Evolutionary conservation across 768 basidiomycete species (phyloP).

Genomic region (Paxillus involutus): DNA sequence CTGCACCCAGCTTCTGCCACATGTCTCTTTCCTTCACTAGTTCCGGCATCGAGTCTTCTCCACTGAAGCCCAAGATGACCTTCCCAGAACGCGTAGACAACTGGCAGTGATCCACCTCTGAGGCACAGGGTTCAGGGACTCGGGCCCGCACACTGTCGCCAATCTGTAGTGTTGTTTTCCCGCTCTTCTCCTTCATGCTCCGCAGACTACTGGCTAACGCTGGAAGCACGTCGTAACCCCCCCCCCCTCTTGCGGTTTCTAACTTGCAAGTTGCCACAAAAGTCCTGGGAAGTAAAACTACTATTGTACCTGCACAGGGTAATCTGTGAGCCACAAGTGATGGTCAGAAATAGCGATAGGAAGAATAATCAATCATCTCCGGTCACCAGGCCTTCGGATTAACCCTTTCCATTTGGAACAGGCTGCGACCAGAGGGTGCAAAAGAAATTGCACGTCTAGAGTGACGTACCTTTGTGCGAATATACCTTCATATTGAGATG

Average conservation of each 20-base stretch:
- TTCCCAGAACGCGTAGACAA: conserved; percentile 37
- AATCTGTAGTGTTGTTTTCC: background rate
- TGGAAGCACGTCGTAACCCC: conserved; percentile 42
- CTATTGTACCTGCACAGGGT: conserved; percentile 32
- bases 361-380: background rate
- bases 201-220: conserved; percentile 29
- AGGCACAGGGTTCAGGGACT: conserved; percentile 24
- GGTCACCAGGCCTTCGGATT: conserved; percentile 2
- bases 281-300: conserved; percentile 36
- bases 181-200: conserved; percentile 21
- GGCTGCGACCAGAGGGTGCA: conserved; percentile 13
- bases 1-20: conserved; percentile 38
- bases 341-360: background rate
- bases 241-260: too few species aligned
- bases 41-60: conserved; percentile 31
- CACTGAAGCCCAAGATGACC: conserved; percentile 44
- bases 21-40: conserved; percentile 32
- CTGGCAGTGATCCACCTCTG: conserved; percentile 38
- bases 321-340: background rate
- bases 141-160: background rate
- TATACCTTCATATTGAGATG: conserved; percentile 2
- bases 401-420: conserved; percentile 3
- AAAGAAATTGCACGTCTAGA: conserved; percentile 1
- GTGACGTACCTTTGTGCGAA: conserved; percentile 1
- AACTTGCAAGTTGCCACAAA: too few species aligned